Evolutionary conservation across 352 stramenopile genomes (phyloP).

Genomic region (Phytophthora hibernalis): DNA sequence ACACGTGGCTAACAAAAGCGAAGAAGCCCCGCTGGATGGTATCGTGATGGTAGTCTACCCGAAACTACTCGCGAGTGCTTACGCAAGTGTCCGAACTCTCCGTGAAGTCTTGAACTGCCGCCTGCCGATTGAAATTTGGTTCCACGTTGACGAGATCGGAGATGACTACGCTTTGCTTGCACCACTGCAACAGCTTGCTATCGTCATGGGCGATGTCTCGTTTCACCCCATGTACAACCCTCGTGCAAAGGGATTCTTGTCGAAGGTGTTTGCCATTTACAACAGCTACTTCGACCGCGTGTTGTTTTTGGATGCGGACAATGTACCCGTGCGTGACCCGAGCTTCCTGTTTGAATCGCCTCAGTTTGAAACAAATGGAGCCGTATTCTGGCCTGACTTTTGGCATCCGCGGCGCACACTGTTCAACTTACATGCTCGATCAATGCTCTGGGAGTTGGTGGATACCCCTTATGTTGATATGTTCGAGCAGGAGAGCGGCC

Average conservation of each 20-base stretch:
- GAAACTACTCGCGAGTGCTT: conserved; percentile 47
- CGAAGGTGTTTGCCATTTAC: conserved; percentile 60
- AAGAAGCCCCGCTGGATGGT: conserved; percentile 13
- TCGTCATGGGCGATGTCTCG: conserved; percentile 28
- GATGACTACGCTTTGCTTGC: conserved; percentile 15
- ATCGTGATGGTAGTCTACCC: conserved; percentile 65
- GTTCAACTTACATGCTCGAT: conserved; percentile 62
- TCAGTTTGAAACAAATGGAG: conserved; percentile 46
- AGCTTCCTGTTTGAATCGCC: conserved; percentile 49
- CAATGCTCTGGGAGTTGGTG: conserved; percentile 62
- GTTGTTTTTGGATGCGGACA: conserved; percentile 67
- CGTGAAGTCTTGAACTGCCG: conserved; percentile 41
- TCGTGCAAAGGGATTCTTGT: conserved; percentile 45
- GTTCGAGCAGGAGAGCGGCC: conserved; percentile 74
- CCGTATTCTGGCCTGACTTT: conserved; percentile 77
- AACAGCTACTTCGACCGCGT: conserved; percentile 54
- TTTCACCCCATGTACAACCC: conserved; percentile 43
- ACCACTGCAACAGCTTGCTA: conserved; percentile 35
- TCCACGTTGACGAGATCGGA: conserved; percentile 41
- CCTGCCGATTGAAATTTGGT: conserved; percentile 67
- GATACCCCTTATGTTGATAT: conserved; percentile 52
- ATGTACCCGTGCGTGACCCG: conserved; percentile 53
- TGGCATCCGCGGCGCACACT: conserved; percentile 61
- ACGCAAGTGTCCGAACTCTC: conserved; percentile 44
- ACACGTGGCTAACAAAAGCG: conserved; percentile 5